Percentiles rank a stretch among this genome's conserved stretches.
Conservation (phyloP, 2,329 filamentous ascomycete genomes). For the Coleophoma crateriformis region DNA sequence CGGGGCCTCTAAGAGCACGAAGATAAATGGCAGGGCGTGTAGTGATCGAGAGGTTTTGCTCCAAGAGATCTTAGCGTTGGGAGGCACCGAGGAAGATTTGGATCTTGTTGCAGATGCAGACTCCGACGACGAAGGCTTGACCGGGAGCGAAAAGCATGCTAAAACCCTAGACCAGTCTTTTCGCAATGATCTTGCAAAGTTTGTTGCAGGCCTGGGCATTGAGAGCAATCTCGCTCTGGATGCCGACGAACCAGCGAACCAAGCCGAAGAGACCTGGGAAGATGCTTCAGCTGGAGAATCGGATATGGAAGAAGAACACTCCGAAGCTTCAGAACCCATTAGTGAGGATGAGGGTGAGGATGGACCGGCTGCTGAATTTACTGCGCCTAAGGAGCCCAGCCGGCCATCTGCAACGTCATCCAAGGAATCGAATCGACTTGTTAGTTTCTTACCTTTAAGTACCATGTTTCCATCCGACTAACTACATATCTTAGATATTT, state of each 20-base stretch:
- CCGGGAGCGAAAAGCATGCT: slow-evolving; percentile 14
- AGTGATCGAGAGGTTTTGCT: slow-evolving; percentile 38
- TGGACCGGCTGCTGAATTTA: background rate
- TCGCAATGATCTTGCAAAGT: slow-evolving; percentile 44
- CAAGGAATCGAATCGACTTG: slow-evolving; percentile 25
- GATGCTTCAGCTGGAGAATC: slow-evolving; percentile 23
- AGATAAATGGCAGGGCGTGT: slow-evolving; percentile 5
- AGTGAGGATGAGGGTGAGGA: slow-evolving; percentile 25
- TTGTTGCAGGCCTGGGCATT: slow-evolving; percentile 45
- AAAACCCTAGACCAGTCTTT: slow-evolving; percentile 37
- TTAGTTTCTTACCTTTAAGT: slow-evolving; percentile 15
- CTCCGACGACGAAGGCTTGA: slow-evolving; percentile 41
- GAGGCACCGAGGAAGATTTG: slow-evolving; percentile 60
- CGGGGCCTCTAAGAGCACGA: slow-evolving; percentile 6
- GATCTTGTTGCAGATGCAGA: slow-evolving; percentile 52
- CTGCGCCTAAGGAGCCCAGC: slow-evolving; percentile 1
- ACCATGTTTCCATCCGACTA: slow-evolving; percentile 20
- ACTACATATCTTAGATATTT: slow-evolving; percentile 49
- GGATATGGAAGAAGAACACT: too few relatives aligned
- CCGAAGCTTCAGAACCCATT: too few relatives aligned
- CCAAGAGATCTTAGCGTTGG: slow-evolving; percentile 59
- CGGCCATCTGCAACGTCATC: background rate
- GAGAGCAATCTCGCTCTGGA: slow-evolving; percentile 28
- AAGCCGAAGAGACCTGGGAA: slow-evolving; percentile 19
- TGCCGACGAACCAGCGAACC: slow-evolving; percentile 25